Evolutionary conservation across 441 rosid species (phyloP), one percentile per base, ranked within the genome.

Genomic region (Bocquillonia castaneifolia): DNA sequence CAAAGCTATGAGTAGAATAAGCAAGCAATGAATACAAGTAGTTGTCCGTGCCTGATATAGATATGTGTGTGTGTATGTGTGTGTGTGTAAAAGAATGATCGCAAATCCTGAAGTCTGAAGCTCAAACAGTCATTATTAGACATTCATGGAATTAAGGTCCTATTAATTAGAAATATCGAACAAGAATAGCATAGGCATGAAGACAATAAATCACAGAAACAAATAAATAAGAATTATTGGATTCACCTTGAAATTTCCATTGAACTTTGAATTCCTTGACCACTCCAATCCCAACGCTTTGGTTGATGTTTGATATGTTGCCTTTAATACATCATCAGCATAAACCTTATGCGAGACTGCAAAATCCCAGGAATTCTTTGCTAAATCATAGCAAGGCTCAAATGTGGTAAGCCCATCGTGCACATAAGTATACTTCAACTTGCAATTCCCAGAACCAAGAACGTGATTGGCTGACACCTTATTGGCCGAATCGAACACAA

Each of bases 291-390:
- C 96, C 63, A 92, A 39, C 12, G 68, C 73, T 85, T 83, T 86
- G 77, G 80, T 85, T 39, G 83, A 71, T 0, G 89, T 84, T 78
- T 86, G 93, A 80, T 92, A 92, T 45, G 86, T 75, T 9, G 92
- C 93, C 84, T 68, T 89, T 25, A 90, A 39, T 59, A 79, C 74
- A 60, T 90, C 96, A 72, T 80, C 90, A 22, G 74, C 85, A 60
- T 81, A 84, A 44, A 94, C 74, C 66, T 73, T 91, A 45, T 78
- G 78, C 1, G 89, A 86, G 59, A 88, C 83, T 0, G 89, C 82
- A 69, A 94, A 92, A 78, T 90, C 97, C 97, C 99, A 94, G 0
- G 93, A 72, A 44, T 91, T 82, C 74, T 87, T 87, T 0, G 85
- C 91, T 70, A 92, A 75, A 67, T 94, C 97, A 53, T 88, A 94